Evolutionary conservation across 1,284 basidiomycete genomes (phyloP).

Genomic region (Ceratorhiza oryzae-sativae): DNA sequence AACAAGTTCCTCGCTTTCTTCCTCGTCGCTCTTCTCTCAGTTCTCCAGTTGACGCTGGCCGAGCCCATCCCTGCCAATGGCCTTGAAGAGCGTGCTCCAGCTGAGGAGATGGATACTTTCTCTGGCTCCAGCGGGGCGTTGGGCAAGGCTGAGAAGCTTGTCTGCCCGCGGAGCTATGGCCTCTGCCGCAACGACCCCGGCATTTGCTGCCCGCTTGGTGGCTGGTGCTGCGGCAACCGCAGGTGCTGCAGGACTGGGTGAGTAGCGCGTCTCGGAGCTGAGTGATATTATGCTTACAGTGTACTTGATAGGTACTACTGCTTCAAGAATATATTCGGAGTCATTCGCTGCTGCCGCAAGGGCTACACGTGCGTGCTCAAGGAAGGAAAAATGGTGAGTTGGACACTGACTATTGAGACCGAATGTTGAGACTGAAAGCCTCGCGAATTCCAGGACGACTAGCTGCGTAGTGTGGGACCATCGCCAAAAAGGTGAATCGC

Average conservation of each 20-base stretch:
- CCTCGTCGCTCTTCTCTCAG: conserved; percentile 1
- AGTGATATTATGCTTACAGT: no score
- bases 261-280: no score
- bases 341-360: conserved; percentile 17
- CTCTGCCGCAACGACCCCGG: conserved; percentile 6
- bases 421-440: no score
- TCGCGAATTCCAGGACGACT: no score
- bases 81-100: neutral
- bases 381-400: neutral
- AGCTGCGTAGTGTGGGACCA: no score
- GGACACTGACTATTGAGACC: no score
- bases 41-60: neutral
- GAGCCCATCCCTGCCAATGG: neutral
- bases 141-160: neutral
- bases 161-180: neutral
- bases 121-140: neutral
- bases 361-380: no score
- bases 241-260: conserved; percentile 7
- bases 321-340: neutral
- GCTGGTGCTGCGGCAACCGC: neutral
- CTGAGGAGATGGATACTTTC: no score
- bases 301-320: neutral
- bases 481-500: no score
- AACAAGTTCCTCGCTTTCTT: neutral
- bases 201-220: conserved; percentile 17